These are phyloP conservation scores for Rhynchosporium agropyri DNA, from an alignment of 2,329 filamentous ascomycete genomes.

Conservation along the genomic window DNA sequence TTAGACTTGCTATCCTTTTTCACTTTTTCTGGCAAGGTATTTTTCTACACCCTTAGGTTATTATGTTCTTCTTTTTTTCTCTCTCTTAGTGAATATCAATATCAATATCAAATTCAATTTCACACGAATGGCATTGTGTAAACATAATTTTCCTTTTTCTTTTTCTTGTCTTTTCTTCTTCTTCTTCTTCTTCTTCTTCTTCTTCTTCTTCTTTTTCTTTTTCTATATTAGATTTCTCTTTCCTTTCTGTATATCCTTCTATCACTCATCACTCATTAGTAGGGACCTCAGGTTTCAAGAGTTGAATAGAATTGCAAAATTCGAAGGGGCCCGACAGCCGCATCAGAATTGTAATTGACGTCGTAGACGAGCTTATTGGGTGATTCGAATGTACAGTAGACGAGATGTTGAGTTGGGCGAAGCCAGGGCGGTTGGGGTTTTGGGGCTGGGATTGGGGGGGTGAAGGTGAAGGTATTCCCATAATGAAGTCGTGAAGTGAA, in stretches of 20 bases:
- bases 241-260: neutral
- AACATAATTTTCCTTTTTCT: too few relatives aligned
- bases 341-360: neutral
- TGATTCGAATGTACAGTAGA: too few relatives aligned
- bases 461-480: conserved; percentile 1
- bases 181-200: neutral
- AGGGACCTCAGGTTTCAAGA: neutral
- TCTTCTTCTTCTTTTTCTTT: too few relatives aligned
- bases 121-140: too few relatives aligned
- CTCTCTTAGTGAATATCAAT: too few relatives aligned
- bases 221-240: too few relatives aligned
- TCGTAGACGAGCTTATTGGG: too few relatives aligned
- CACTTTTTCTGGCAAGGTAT: neutral
- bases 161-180: neutral
- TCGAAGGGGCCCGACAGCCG: neutral
- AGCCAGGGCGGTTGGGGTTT: neutral
- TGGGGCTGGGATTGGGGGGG: too few relatives aligned
- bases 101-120: too few relatives aligned
- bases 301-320: neutral
- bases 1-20: neutral
- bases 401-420: neutral
- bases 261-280: neutral
- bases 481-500: neutral
- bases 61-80: neutral
- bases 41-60: neutral